Conservation (phyloP, 2,329 filamentous ascomycete species). For the Venturia asperata region DNA sequence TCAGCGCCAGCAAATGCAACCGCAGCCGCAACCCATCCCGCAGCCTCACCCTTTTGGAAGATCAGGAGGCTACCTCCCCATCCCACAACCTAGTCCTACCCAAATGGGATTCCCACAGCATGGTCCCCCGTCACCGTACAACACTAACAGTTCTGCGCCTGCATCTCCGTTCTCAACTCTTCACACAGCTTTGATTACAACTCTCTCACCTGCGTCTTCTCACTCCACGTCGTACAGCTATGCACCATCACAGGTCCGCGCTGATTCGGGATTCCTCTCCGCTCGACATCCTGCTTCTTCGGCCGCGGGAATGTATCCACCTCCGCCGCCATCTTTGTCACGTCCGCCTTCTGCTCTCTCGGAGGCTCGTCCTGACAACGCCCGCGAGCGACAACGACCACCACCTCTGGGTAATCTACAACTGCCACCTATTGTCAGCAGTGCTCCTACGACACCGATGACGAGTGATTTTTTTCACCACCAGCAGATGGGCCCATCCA, state of each 20-base stretch:
- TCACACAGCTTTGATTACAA: conserved; percentile 16
- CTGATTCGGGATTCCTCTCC: conserved; percentile 9
- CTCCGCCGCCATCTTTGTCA: conserved; percentile 10
- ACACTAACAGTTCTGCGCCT: conserved; percentile 10
- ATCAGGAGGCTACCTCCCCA: conserved; percentile 4
- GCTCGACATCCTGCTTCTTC: neutral
- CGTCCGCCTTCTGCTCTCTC: neutral
- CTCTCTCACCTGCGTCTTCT: conserved; percentile 13
- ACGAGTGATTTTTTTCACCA: conserved; percentile 14
- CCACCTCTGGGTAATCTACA: conserved; percentile 8
- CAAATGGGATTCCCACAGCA: conserved; percentile 6
- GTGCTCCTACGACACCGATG: conserved; percentile 18
- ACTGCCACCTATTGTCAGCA: conserved; percentile 18
- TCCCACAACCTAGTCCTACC: neutral
- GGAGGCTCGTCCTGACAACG: neutral
- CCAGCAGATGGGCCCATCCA: neutral
- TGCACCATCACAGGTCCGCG: neutral
- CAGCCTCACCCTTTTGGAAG: neutral
- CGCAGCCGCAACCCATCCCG: conserved; percentile 2
- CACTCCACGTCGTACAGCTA: conserved; percentile 6
- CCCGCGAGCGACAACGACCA: conserved; percentile 12
- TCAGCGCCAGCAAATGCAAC: conserved; percentile 6
- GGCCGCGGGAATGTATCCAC: conserved; percentile 17
- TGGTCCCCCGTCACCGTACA: conserved; percentile 3
- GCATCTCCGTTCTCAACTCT: conserved; percentile 18